phyloP scores from a whole-genome alignment of 163 green algal genomes.

The Coccomyxa subellipsoidea region DNA sequence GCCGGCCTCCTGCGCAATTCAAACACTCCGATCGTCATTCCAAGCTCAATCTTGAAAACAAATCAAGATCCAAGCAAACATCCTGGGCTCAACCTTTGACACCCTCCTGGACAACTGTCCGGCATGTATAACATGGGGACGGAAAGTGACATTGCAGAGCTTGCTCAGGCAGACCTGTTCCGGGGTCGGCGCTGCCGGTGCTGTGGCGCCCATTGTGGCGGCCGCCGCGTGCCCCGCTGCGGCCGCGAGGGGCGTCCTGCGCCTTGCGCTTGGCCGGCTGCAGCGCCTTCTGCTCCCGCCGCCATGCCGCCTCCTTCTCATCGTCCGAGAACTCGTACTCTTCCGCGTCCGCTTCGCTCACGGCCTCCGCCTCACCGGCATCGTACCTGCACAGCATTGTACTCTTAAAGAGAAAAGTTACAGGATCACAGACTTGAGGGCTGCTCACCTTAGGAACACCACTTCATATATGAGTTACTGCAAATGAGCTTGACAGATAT shows the following conservation, averaged over 20 bases:
- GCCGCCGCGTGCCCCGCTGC: neutral
- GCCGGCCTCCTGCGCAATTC: neutral
- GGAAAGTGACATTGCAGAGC: too few species aligned
- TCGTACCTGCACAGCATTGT: conserved; percentile 16
- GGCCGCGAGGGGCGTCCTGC: neutral
- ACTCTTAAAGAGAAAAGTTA: neutral
- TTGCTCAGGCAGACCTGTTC: neutral
- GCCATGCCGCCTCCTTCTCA: conserved; percentile 7
- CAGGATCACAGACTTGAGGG: neutral
- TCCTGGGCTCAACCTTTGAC: too few species aligned
- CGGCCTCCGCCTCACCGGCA: conserved; percentile 2
- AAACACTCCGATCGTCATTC: too few species aligned
- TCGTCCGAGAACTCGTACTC: conserved; percentile 32
- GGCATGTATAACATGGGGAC: too few species aligned
- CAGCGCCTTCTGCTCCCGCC: neutral
- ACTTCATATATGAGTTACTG: too few species aligned
- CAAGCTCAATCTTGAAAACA: too few species aligned
- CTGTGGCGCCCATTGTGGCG: neutral
- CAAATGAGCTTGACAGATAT: too few species aligned
- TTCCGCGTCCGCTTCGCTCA: conserved; percentile 5
- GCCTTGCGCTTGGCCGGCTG: conserved; percentile 8
- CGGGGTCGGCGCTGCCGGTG: neutral
- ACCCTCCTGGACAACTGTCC: too few species aligned
- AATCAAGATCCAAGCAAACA: too few species aligned
- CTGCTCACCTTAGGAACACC: neutral